Base-by-base conservation (phyloP, 2,329 filamentous ascomycete genomes). In the Monosporascus ibericus region DNA sequence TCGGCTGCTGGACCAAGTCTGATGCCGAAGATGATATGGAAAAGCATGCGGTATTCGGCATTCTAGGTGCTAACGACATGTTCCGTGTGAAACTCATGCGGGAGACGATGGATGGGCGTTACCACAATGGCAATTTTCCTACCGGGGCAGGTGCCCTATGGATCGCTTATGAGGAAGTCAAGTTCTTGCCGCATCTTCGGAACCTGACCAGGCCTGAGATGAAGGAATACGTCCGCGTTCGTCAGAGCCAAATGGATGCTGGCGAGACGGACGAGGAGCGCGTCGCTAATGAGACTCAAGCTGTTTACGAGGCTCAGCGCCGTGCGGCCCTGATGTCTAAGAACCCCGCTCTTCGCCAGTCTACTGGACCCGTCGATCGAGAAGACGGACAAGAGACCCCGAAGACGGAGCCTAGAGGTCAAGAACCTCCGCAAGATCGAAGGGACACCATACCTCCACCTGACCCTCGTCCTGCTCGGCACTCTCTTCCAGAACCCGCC, bases 191-290 rank as follows among this genome's bases (percentile, higher is more conserved):
- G 1, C 81, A 85, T 48, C 70, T 86, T 0, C 65, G 70, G n/a
- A 59, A 67, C 1, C 67, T 85, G 1, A 74, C 67, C 4, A 70
- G 82, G 9, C 70, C 73, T 1, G 81, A 86, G 57, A 72, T 86
- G 48, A 85, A 85, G 63, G 82, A 86, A 60, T 86, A 85, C 57
- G 80, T 79, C 48, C 80, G 82, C 18, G 75, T 86, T 39, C 78
- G 82, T 4, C 81, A 85, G 60, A 73, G 69, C 46, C 81, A 85
- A 57, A 66, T 84, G 1, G 80, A 84, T 47, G 67, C 70, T 5
- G 78, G 75, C 24, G 82, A 85, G 64, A 64, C 61, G 0, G 63
- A 72, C 0, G 73, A 75, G 0, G 73, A 82, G 2, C 73, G 75
- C 18, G 60, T 67, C 5, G 65, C 67, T 1, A 84, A 85, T 58